These are phyloP conservation scores for Chlamydomonas incerta DNA, from an alignment of 139 green algal genomes.

Conservation along the genomic window DNA sequence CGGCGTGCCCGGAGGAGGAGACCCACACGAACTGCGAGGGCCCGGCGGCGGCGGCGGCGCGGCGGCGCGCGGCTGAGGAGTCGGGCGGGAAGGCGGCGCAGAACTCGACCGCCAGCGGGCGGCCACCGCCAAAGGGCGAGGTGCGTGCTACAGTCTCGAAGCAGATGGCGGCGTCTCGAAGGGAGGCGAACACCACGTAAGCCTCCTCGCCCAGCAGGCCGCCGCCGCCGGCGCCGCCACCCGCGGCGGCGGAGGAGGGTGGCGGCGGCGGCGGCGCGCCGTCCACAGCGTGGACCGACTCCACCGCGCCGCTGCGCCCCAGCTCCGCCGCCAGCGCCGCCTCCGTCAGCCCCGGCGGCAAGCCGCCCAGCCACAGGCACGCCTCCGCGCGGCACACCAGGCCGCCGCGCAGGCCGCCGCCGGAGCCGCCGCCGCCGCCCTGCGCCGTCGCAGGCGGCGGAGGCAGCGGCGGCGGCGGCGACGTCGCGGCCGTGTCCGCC, in stretches of 20 bases:
- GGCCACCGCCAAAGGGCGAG: slow-evolving; percentile 39
- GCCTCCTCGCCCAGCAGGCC: slow-evolving; percentile 4
- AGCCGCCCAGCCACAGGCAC: slow-evolving; percentile 50
- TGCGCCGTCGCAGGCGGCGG: too few relatives aligned
- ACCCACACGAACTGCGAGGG: slow-evolving; percentile 46
- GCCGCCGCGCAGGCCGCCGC: slow-evolving; percentile 10
- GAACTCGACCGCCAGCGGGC: slow-evolving; percentile 38
- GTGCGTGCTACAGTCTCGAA: slow-evolving; percentile 38
- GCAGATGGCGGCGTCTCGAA: slow-evolving; percentile 44
- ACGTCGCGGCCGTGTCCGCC: slow-evolving; percentile 10
- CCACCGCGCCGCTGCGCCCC: neutral
- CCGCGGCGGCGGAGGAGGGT: too few relatives aligned
- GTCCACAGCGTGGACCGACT: slow-evolving; percentile 26
- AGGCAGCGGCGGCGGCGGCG: slow-evolving; percentile 10
- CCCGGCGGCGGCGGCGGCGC: neutral
- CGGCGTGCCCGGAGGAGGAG: neutral
- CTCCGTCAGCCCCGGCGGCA: slow-evolving; percentile 48
- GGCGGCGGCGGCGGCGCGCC: neutral
- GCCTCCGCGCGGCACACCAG: slow-evolving; percentile 47
- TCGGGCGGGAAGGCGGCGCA: slow-evolving; percentile 29
- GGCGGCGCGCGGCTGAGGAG: slow-evolving; percentile 6
- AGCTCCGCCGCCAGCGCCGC: slow-evolving; percentile 28
- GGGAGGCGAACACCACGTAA: slow-evolving; percentile 51
- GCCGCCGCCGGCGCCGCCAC: too few relatives aligned
- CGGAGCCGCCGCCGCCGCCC: neutral